Evolutionary conservation across 768 basidiomycete genomes (phyloP).

Genomic region (Lyophyllum atratum): DNA sequence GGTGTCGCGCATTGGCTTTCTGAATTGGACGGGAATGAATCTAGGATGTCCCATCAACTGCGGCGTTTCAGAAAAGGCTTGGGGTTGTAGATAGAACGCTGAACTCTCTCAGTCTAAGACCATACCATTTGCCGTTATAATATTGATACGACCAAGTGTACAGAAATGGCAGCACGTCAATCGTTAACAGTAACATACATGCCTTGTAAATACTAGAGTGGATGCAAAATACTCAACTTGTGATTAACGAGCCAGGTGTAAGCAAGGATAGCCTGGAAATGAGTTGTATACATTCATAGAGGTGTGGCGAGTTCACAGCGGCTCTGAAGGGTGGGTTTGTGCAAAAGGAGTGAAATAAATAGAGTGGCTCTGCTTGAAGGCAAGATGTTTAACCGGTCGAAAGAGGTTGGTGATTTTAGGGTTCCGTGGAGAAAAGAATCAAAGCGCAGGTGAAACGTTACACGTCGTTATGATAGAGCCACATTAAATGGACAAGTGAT

Average conservation of each 20-base stretch:
- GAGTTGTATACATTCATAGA: neutral
- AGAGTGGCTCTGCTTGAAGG: neutral
- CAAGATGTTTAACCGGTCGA: neutral
- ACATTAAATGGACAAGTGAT: neutral
- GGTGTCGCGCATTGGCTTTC: neutral
- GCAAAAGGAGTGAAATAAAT: conserved; percentile 1
- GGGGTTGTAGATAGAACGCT: too few species aligned
- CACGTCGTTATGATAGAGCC: neutral
- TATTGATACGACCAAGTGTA: neutral
- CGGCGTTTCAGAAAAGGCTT: neutral
- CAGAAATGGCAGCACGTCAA: neutral
- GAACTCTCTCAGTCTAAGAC: too few species aligned
- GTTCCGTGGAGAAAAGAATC: neutral
- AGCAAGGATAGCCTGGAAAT: neutral
- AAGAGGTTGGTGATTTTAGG: neutral
- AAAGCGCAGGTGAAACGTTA: neutral
- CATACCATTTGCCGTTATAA: too few species aligned
- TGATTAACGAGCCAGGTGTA: neutral
- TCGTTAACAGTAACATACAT: neutral
- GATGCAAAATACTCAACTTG: neutral
- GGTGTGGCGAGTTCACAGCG: neutral
- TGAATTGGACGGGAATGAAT: neutral
- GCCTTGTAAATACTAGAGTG: neutral
- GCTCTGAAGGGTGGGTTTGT: neutral
- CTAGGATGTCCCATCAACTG: neutral